Base-by-base conservation (phyloP, 805 yeast genomes). In the Saccharomycopsis capsularis region DNA sequence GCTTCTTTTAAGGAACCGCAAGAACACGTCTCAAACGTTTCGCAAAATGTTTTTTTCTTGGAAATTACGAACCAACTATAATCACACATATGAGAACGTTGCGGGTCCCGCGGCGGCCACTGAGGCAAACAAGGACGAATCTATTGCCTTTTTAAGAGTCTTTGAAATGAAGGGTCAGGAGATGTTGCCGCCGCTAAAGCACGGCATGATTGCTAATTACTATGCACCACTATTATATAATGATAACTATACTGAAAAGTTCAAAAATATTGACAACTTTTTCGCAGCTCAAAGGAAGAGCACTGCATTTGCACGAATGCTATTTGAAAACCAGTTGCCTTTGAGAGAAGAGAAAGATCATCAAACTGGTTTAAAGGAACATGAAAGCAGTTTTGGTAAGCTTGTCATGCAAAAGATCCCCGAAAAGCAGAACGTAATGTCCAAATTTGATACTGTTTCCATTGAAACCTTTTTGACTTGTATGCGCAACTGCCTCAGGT, bases 1-100 rank as follows among this genome's bases (percentile, higher is more conserved):
- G 22, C 32, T 41, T 41, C 25, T 32, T 15, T 29, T 41, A 18
- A 29, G 21, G 19, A 23, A 23, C 21, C 24, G 29, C 15, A 41
- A 29, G 9, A 24, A 15, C 9, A 21, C 29, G 7, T 27, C 15
- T 21, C 25, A n/a, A 39, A 27, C 16, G 16, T n/a, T n/a, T n/a
- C n/a, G n/a, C n/a, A n/a, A n/a, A n/a, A n/a, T n/a, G n/a, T n/a
- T n/a, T n/a, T n/a, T n/a, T n/a, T n/a, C n/a, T n/a, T n/a, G n/a
- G n/a, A 27, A 30, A 18, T 29, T 45, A 15, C 24, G 30, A 9
- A 39, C 48, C 11, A 45, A 39, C 19, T 45, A 45, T 32, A 27
- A 37, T 18, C 40, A 36, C 16, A 29, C 40, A 16, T 45, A 37
- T 40, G 48, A 39, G 18, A 45, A 45, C 13, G n/a, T n/a, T n/a